Evolutionary conservation across 1,284 basidiomycete genomes (phyloP).

Genomic region (Heterobasidion occidentale): DNA sequence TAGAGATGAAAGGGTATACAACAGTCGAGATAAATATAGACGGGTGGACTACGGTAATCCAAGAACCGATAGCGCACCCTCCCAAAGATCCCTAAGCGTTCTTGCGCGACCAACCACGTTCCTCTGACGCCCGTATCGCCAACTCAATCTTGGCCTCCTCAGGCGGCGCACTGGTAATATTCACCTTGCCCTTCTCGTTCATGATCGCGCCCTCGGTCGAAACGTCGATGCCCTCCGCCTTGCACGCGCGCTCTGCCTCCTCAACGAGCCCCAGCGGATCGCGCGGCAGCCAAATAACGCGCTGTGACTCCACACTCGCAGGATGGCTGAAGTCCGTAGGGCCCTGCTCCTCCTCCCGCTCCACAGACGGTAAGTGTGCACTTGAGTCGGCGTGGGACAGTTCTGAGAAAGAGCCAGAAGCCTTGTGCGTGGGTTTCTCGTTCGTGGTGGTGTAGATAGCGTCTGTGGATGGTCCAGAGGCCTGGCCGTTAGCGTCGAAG

Average conservation of each 20-base stretch:
- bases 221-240: constrained; percentile 48
- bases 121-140: background rate
- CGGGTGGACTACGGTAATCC: too few species aligned
- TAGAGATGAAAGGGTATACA: too few species aligned
- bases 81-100: too few species aligned
- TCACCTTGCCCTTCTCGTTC: constrained; percentile 63
- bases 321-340: constrained; percentile 70
- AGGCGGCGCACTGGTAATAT: constrained; percentile 35
- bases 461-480: background rate
- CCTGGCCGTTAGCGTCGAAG: constrained; percentile 4
- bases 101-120: too few species aligned
- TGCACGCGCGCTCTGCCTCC: constrained; percentile 56
- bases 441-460: background rate
- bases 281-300: constrained; percentile 73
- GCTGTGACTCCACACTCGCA: constrained; percentile 66
- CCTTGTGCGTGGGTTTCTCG: background rate
- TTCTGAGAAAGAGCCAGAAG: constrained; percentile 3
- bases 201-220: constrained; percentile 52
- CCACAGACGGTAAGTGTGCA: background rate
- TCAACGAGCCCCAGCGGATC: constrained; percentile 62
- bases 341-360: constrained; percentile 14
- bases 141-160: constrained; percentile 15
- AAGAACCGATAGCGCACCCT: too few species aligned
- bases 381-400: background rate
- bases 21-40: too few species aligned